phyloP scores from a whole-genome alignment of 495 filamentous ascomycete species.

The Aspergillus ellipticus region DNA sequence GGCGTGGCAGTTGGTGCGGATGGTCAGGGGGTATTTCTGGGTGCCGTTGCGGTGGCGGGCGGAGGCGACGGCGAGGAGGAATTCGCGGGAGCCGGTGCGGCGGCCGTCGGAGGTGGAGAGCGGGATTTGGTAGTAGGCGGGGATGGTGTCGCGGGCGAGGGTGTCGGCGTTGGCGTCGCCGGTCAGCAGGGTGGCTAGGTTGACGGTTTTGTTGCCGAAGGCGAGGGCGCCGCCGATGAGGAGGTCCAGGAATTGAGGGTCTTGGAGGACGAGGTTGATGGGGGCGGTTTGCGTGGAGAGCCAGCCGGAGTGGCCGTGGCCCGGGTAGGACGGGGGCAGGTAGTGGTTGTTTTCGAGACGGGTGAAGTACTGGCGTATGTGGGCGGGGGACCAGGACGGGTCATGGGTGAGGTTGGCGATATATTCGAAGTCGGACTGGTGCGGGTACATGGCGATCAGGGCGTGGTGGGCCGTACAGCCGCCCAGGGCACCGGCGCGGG shows the following conservation, averaged over 20 bases:
- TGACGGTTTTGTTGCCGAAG: conserved; percentile 41
- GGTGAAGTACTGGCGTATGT: conserved; percentile 44
- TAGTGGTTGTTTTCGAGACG: conserved; percentile 54
- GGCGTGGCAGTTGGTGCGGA: conserved; percentile 56
- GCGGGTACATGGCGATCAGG: conserved; percentile 39
- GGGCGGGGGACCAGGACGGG: conserved; percentile 35
- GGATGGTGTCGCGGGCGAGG: conserved; percentile 32
- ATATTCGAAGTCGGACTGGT: conserved; percentile 45
- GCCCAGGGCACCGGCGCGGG: conserved; percentile 45
- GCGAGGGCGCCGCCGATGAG: conserved; percentile 49
- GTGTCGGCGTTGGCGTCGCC: conserved; percentile 51
- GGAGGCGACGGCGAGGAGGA: conserved; percentile 48
- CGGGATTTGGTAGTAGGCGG: conserved; percentile 53
- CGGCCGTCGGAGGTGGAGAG: conserved; percentile 40
- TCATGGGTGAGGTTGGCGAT: conserved; percentile 43
- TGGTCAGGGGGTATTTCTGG: conserved; percentile 54
- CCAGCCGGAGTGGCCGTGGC: conserved; percentile 61
- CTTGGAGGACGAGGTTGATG: conserved; percentile 43
- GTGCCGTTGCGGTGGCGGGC: conserved; percentile 50
- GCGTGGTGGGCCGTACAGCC: conserved; percentile 48
- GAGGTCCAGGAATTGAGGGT: conserved; percentile 49
- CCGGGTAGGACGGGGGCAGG: conserved; percentile 29
- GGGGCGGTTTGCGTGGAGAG: conserved; percentile 47
- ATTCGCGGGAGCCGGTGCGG: conserved; percentile 52
- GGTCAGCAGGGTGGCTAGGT: conserved; percentile 41